These are phyloP conservation scores for Crithidia thermophila DNA, from an alignment of 208 protist species.

Conservation along the genomic window DNA sequence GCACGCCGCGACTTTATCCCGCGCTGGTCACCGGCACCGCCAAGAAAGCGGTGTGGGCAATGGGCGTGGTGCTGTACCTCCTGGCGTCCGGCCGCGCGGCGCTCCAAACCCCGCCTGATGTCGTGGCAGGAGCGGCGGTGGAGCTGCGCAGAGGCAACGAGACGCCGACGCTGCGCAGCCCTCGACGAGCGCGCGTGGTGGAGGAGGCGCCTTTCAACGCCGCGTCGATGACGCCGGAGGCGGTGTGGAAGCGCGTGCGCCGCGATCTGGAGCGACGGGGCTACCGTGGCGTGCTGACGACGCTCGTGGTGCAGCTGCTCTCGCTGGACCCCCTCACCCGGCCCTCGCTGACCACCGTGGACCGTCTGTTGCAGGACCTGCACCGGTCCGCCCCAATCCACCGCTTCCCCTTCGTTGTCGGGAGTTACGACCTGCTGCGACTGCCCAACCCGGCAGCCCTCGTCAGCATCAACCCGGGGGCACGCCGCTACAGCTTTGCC, in stretches of 20 bases:
- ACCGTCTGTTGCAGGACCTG: conserved; percentile 60
- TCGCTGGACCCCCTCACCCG: conserved; percentile 66
- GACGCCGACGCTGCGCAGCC: not conserved
- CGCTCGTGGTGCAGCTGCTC: conserved; percentile 59
- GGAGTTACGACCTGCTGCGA: conserved; percentile 57
- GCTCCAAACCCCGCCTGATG: not conserved
- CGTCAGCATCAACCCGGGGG: conserved; percentile 50
- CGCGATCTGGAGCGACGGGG: conserved; percentile 42
- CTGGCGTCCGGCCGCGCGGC: conserved; percentile 39
- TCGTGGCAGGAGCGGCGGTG: not conserved
- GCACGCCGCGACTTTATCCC: conserved; percentile 3
- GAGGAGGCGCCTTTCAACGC: conserved; percentile 60
- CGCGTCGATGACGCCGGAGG: conserved; percentile 44
- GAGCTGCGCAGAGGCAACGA: not conserved
- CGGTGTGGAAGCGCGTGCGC: conserved; percentile 43
- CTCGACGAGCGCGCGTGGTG: not conserved
- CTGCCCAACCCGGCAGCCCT: conserved; percentile 32
- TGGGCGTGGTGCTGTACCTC: conserved; percentile 59
- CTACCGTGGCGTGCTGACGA: conserved; percentile 55
- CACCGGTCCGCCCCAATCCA: conserved; percentile 54
- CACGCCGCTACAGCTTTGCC: conserved; percentile 51
- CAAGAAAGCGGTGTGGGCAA: conserved; percentile 55
- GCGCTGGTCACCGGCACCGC: conserved; percentile 8
- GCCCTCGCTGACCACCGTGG: conserved; percentile 44
- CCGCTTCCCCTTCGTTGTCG: conserved; percentile 80